A percentile compares a stretch with the other conserved stretches of the same genome.
phyloP scores from a whole-genome alignment of 2,329 filamentous ascomycete genomes.

The Lachnellula subtilissima region DNA sequence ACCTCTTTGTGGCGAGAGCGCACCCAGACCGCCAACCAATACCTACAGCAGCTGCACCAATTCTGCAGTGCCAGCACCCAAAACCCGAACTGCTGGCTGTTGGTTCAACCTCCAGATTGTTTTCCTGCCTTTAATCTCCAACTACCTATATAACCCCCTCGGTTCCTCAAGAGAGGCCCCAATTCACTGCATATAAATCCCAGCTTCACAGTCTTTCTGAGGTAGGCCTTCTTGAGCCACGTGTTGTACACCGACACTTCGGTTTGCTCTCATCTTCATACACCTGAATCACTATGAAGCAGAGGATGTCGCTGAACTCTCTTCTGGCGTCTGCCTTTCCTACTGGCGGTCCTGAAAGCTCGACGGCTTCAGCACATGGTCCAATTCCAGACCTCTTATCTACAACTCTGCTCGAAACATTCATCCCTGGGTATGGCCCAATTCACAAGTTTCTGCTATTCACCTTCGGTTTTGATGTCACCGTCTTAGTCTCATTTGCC shows the following conservation, averaged over 20 bases:
- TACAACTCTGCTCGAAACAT: slow-evolving; percentile 27
- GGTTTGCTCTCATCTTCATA: slow-evolving; percentile 1
- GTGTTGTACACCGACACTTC: not conserved
- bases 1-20: not conserved
- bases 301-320: slow-evolving; percentile 12
- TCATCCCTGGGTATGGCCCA: slow-evolving; percentile 31
- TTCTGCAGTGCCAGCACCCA: slow-evolving; percentile 6
- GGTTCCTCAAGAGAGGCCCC: not conserved
- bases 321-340: slow-evolving; percentile 18
- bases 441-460: slow-evolving; percentile 28
- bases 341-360: slow-evolving; percentile 4
- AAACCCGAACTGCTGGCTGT: not conserved
- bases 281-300: slow-evolving; percentile 10
- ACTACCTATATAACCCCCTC: not conserved
- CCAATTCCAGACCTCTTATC: slow-evolving; percentile 13
- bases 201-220: not conserved
- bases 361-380: slow-evolving; percentile 5
- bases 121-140: not conserved
- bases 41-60: slow-evolving; percentile 3
- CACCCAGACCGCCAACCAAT: not conserved
- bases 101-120: not conserved
- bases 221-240: not conserved
- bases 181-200: not conserved
- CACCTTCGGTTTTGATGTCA: slow-evolving; percentile 29
- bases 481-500: slow-evolving; percentile 25